Conservation (phyloP, 2,329 filamentous ascomycete genomes). For the Dothistroma pini region DNA sequence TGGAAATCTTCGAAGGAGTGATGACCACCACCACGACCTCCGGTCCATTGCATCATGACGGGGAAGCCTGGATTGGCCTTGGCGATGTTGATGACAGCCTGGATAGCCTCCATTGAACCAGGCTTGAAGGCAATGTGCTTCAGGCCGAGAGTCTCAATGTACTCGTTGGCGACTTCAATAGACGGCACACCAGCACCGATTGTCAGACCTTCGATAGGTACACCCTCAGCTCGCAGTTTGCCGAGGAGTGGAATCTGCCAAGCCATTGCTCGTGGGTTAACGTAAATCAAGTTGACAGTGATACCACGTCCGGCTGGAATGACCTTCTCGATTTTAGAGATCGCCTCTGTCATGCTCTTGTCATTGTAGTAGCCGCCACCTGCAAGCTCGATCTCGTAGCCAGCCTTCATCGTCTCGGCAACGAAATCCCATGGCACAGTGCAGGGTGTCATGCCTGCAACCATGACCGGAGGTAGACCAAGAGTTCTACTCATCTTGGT, state of each 20-base stretch:
- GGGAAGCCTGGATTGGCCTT: slow-evolving; percentile 92
- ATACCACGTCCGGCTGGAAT: slow-evolving; percentile 86
- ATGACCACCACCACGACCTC: slow-evolving; percentile 87
- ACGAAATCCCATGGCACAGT: slow-evolving; percentile 92
- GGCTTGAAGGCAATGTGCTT: slow-evolving; percentile 96
- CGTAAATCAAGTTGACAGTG: slow-evolving; percentile 85
- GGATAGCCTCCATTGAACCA: slow-evolving; percentile 81
- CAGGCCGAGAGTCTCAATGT: slow-evolving; percentile 86
- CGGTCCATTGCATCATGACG: slow-evolving; percentile 92
- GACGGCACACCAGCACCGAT: slow-evolving; percentile 93
- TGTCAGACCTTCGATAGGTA: slow-evolving; percentile 86
- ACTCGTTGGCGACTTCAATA: slow-evolving; percentile 87
- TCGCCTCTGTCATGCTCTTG: slow-evolving; percentile 75
- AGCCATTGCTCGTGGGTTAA: slow-evolving; percentile 81
- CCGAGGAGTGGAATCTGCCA: slow-evolving; percentile 89
- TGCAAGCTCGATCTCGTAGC: slow-evolving; percentile 88
- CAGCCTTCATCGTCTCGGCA: slow-evolving; percentile 86
- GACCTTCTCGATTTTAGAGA: slow-evolving; percentile 77
- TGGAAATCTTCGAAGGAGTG: slow-evolving; percentile 97
- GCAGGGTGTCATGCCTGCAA: slow-evolving; percentile 89
- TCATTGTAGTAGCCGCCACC: slow-evolving; percentile 87
- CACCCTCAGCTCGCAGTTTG: slow-evolving; percentile 75
- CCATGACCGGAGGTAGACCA: slow-evolving; percentile 80
- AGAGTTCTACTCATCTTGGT: slow-evolving; percentile 92
- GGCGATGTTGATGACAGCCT: slow-evolving; percentile 86